A percentile compares a stretch with the other conserved stretches of the same genome.
Evolutionary conservation across 805 yeast genomes (phyloP).

Genomic region (Saturnispora hagleri): DNA sequence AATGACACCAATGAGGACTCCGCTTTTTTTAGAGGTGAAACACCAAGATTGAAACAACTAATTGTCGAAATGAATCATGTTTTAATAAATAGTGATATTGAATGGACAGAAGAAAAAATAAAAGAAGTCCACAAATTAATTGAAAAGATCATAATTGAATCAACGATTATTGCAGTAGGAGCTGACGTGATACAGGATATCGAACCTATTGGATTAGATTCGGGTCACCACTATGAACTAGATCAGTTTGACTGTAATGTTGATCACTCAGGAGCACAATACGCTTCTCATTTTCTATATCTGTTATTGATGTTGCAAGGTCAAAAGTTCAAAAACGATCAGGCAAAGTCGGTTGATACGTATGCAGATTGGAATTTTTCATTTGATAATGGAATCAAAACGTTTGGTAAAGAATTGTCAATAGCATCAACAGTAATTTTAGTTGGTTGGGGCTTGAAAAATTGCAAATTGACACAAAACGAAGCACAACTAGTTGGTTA

Average conservation of each 20-base stretch:
- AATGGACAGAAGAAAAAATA: not conserved
- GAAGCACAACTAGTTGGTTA: conserved; percentile 2
- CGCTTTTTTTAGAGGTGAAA: not conserved
- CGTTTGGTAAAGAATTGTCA: not conserved
- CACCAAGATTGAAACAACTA: not conserved
- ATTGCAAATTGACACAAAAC: not conserved
- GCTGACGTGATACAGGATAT: not conserved
- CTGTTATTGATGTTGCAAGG: not conserved
- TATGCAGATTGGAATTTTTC: conserved; percentile 1
- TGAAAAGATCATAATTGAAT: not conserved
- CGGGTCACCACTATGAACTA: conserved; percentile 1
- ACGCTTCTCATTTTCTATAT: not conserved
- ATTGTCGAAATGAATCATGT: not conserved
- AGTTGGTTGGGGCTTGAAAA: conserved; percentile 2
- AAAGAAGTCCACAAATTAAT: not conserved
- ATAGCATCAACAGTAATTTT: conserved; percentile 2
- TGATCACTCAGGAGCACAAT: not conserved
- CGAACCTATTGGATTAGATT: not conserved
- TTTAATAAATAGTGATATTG: not conserved
- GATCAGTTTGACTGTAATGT: conserved; percentile 3
- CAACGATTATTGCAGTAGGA: not conserved
- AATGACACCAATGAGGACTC: not conserved
- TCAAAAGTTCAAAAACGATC: not conserved
- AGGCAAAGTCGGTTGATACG: conserved; percentile 1
- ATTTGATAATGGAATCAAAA: conserved; percentile 2